Conservation (phyloP, 805 yeast species). For the Priceomyces melissophilus region DNA sequence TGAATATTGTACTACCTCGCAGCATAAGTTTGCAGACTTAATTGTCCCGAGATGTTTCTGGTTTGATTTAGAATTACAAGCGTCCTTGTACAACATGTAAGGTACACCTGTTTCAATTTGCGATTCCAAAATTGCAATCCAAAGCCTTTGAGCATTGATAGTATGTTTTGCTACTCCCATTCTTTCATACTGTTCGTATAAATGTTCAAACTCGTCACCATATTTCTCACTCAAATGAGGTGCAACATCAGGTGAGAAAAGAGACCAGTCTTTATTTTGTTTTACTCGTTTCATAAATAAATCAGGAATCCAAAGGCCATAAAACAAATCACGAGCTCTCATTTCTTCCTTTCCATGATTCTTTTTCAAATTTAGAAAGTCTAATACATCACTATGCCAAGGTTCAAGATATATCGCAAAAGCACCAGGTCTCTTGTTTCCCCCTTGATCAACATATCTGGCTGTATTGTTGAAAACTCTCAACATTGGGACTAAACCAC, state of each 20-base stretch:
- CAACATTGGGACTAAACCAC: slow-evolving; percentile 93
- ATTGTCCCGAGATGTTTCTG: slow-evolving; percentile 91
- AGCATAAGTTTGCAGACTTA: slow-evolving; percentile 90
- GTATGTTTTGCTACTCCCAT: slow-evolving; percentile 63
- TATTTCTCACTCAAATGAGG: slow-evolving; percentile 80
- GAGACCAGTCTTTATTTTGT: slow-evolving; percentile 74
- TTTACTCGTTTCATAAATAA: slow-evolving; percentile 90
- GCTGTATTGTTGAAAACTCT: slow-evolving; percentile 95
- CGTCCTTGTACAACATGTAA: slow-evolving; percentile 88
- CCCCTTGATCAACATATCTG: slow-evolving; percentile 96
- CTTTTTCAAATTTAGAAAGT: slow-evolving; percentile 80
- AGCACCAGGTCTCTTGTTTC: slow-evolving; percentile 97
- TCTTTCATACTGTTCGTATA: slow-evolving; percentile 70
- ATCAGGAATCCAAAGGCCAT: slow-evolving; percentile 94
- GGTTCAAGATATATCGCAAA: slow-evolving; percentile 93
- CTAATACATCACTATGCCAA: slow-evolving; percentile 93
- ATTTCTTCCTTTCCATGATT: slow-evolving; percentile 94
- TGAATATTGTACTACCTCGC: slow-evolving; percentile 91
- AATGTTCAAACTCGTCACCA: slow-evolving; percentile 76
- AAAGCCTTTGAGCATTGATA: slow-evolving; percentile 82
- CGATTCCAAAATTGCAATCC: slow-evolving; percentile 86
- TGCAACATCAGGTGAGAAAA: slow-evolving; percentile 86
- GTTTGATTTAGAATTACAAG: slow-evolving; percentile 82
- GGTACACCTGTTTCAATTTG: slow-evolving; percentile 98
- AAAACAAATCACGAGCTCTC: slow-evolving; percentile 89